Conservation (phyloP, 441 rosid genomes). For the Flueggea neowawraea region DNA sequence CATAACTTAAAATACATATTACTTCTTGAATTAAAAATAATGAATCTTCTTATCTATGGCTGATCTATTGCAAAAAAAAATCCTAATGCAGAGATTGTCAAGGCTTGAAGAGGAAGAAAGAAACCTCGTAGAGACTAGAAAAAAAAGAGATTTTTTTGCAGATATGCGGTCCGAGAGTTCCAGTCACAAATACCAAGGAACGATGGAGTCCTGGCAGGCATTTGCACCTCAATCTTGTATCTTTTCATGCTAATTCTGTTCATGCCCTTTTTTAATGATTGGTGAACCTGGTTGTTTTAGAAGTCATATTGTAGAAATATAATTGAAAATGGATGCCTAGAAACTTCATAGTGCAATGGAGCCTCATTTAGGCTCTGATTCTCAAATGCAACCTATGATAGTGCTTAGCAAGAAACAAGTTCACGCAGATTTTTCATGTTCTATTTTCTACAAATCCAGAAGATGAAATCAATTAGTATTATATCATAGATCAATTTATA, state of each 20-base stretch:
- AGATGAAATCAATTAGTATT: constrained; percentile 5
- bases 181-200: constrained; percentile 91
- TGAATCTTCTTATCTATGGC: neutral
- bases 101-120: constrained; percentile 90
- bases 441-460: constrained; percentile 14
- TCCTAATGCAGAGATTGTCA: constrained; percentile 71
- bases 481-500: neutral
- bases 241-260: neutral
- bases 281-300: no score
- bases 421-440: neutral
- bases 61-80: neutral
- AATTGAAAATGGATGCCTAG: no score
- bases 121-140: constrained; percentile 74
- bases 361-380: no score
- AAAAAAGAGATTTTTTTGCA: constrained; percentile 85
- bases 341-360: no score
- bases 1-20: no score
- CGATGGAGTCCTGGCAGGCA: constrained; percentile 80
- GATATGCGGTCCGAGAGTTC: constrained; percentile 94
- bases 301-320: no score
- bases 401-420: constrained; percentile 6
- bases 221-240: constrained; percentile 7
- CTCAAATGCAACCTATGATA: no score
- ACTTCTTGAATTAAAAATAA: neutral
- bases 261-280: neutral